Base-by-base conservation (phyloP, 208 protist genomes). In the Leishmania guyanensis region DNA sequence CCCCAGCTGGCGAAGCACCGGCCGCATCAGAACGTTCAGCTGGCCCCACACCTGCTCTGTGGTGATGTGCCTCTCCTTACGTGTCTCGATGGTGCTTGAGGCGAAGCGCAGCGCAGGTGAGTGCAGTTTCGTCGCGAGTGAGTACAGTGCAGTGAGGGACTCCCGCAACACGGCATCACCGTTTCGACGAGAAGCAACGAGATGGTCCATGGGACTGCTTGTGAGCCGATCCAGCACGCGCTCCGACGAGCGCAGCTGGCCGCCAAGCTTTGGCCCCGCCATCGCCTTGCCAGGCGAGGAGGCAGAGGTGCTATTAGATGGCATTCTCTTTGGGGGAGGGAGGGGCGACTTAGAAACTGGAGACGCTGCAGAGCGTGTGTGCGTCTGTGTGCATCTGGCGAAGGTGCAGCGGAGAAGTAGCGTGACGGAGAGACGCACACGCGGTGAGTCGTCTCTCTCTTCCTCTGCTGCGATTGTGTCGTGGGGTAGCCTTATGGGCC, bases 21-120 rank as follows among this genome's bases (percentile, higher is more conserved):
- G 94, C 16, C 91, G 86, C 74, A 95, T 85, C 51, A 96, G 82
- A 79, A 96, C 86, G 76, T 76, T 92, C 89, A 97, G 87, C 84
- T 97, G 94, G 0, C 93, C 93, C 93, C 94, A 97, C 75, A 97
- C 93, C 83, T 97, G 93, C 78, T 97, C 94, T 62, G 89, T 86
- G 71, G 94, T 95, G 39, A 96, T 89, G 83, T 94, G 86, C 65
- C 88, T 86, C 60, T 85, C 77, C 77, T 75, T 73, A 50, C 88
- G 87, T 16, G 91, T 96, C 60, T 95, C 92, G 46, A 97, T 86
- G 4, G 69, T 60, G 75, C 80, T 90, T 5, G 91, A 83, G 80
- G 89, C 84, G 78, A 89, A 96, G 20, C 83, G 89, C n/a, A 97
- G 77, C 29, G 81, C 86, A 39, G 85, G 68, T n/a, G 92, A 94